Evolutionary conservation across 2,329 filamentous ascomycete genomes (phyloP), one percentile per base, ranked within the genome.

Genomic region (Cucurbitaria berberidis): DNA sequence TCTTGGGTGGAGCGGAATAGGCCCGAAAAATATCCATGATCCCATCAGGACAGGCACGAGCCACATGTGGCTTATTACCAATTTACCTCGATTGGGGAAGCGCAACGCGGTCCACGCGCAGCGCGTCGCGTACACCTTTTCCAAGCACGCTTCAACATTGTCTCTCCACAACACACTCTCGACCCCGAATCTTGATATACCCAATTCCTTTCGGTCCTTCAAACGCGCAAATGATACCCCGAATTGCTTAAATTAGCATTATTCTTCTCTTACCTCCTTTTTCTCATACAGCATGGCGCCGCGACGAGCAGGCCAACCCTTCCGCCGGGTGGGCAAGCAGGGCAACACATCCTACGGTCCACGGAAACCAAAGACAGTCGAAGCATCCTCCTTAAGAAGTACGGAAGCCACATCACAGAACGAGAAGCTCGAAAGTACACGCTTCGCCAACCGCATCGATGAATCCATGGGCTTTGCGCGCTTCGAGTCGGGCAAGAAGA

Each of bases 381-480:
- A 93, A 51, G 86, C 90, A 29, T 88, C 89, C 7, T 86, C 87
- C 22, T 79, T 89, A 43, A 83, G 89, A 38, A 86, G 89, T 50
- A 87, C 86, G 48, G 96, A 99, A 80, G 88, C 85, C 46, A 98
- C 92, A 1, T 96, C 93, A 7, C 87, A 91, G 67, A 91, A 96
- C 81, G 95, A 99, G 77, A 96, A 91, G 76, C 86, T 91, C 77
- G 93, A 99, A 77, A 88, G 91, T 32, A 89, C 87, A 41, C 86
- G 87, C 50, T 84, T 96, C 45, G 91, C 91, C 27, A 86, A 96
- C 77, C 85, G 83, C 68, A 97, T 99, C 72, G 96, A 99, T 79
- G 95, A 98, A 79, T 84, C 85, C 57, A 95, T 98, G 87, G 96
- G 95, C 47, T 99, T 99, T 74, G 83, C 88, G 29, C 89, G 93